phyloP scores from a whole-genome alignment of 306 rosid genomes.

The Medicago ruthenica region DNA sequence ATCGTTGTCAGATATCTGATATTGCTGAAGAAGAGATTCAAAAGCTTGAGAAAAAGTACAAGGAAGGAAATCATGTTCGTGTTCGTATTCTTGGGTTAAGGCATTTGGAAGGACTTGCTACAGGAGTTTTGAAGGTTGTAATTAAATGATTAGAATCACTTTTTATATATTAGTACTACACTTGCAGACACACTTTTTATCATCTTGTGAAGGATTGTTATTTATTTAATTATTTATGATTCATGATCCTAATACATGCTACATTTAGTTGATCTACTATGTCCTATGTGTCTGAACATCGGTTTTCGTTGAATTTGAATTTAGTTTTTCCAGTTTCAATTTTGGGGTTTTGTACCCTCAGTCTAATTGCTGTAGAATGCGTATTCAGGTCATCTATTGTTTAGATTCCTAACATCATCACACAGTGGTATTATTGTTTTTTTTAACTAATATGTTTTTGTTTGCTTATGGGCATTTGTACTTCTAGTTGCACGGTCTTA shows the following conservation, averaged over 20 bases:
- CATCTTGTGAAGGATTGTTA: slow-evolving; percentile 4
- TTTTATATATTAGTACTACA: slow-evolving; percentile 19
- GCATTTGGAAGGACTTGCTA: slow-evolving; percentile 93
- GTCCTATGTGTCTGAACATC: not conserved
- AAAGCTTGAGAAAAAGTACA: slow-evolving; percentile 88
- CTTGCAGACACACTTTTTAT: not conserved
- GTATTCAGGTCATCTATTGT: not conserved
- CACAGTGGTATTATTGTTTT: too few relatives aligned
- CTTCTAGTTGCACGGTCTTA: not conserved
- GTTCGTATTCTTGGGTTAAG: slow-evolving; percentile 88
- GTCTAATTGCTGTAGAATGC: not conserved
- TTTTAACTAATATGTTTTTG: not conserved
- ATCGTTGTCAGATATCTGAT: slow-evolving; percentile 69
- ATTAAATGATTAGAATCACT: slow-evolving; percentile 6
- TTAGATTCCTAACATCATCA: too few relatives aligned
- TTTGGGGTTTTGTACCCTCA: not conserved
- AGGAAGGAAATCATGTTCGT: slow-evolving; percentile 77
- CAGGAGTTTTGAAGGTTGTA: slow-evolving; percentile 84
- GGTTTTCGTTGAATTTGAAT: slow-evolving; percentile 8
- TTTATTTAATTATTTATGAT: slow-evolving; percentile 2
- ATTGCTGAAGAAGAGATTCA: slow-evolving; percentile 72
- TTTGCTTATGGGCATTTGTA: slow-evolving; percentile 15
- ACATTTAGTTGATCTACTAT: not conserved
- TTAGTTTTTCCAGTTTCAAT: slow-evolving; percentile 7
- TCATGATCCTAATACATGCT: not conserved